A percentile compares a stretch with the other conserved stretches of the same genome.
Conservation (phyloP, 2,329 filamentous ascomycete species). For the Alternaria brassicae region DNA sequence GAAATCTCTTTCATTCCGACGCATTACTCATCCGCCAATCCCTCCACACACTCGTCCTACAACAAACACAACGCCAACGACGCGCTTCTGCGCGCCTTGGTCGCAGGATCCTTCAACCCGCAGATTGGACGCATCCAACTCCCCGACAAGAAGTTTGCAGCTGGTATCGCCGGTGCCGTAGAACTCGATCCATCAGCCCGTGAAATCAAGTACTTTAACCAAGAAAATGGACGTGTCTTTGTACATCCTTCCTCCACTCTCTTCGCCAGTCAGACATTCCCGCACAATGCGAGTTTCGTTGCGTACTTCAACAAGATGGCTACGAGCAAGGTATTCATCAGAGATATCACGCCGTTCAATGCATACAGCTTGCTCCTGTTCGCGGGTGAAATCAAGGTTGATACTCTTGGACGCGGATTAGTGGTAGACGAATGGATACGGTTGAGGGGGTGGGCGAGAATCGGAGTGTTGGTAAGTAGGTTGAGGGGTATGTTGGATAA, state of each 20-base stretch:
- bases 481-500: slow-evolving; percentile 87
- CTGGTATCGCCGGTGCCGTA: slow-evolving; percentile 84
- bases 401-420: slow-evolving; percentile 85
- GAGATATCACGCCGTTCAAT: slow-evolving; percentile 93
- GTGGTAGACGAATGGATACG: slow-evolving; percentile 91
- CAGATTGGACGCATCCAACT: slow-evolving; percentile 92
- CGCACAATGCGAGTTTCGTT: slow-evolving; percentile 77
- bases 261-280: slow-evolving; percentile 82
- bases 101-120: slow-evolving; percentile 66
- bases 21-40: slow-evolving; percentile 43
- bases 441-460: slow-evolving; percentile 89
- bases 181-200: slow-evolving; percentile 91
- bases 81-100: slow-evolving; percentile 56
- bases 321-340: slow-evolving; percentile 89
- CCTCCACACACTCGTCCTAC: slow-evolving; percentile 42
- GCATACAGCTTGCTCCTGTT: slow-evolving; percentile 88
- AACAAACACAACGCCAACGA: slow-evolving; percentile 59
- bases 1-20: slow-evolving; percentile 79
- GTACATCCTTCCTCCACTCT: slow-evolving; percentile 88
- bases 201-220: slow-evolving; percentile 87
- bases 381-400: slow-evolving; percentile 81
- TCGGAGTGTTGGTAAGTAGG: slow-evolving; percentile 86
- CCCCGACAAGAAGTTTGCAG: slow-evolving; percentile 93
- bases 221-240: slow-evolving; percentile 71
- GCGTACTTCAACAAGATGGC: slow-evolving; percentile 92